Percentiles rank a stretch among this genome's conserved stretches.
Evolutionary conservation across 1,284 basidiomycete genomes (phyloP).

Genomic region (Malassezia obtusa): DNA sequence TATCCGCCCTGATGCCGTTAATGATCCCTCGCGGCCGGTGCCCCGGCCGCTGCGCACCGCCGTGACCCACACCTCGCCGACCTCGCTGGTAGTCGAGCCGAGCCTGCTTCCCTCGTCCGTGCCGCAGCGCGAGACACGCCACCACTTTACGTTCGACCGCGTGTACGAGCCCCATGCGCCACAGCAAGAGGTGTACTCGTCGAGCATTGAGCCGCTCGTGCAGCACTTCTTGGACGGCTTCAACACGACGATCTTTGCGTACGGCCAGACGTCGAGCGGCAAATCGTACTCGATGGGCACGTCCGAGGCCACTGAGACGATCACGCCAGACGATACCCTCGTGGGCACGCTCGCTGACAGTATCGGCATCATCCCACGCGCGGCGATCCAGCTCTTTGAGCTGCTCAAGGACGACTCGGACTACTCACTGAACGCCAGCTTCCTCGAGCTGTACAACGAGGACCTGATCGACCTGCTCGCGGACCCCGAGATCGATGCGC

Average conservation of each 20-base stretch:
- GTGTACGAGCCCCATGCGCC: slow-evolving; percentile 73
- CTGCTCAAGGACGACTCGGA: slow-evolving; percentile 51
- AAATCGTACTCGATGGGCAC: slow-evolving; percentile 88
- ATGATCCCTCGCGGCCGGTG: not conserved
- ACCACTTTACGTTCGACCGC: slow-evolving; percentile 83
- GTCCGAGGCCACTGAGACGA: slow-evolving; percentile 23
- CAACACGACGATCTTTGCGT: slow-evolving; percentile 94
- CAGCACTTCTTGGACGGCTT: slow-evolving; percentile 87
- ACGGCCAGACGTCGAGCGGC: slow-evolving; percentile 92
- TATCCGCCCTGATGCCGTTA: slow-evolving; percentile 11
- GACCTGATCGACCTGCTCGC: slow-evolving; percentile 49
- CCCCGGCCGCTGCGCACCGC: slow-evolving; percentile 12
- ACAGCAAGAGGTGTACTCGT: slow-evolving; percentile 73
- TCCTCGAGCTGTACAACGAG: slow-evolving; percentile 93
- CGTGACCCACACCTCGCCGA: not conserved
- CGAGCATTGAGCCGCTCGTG: slow-evolving; percentile 72
- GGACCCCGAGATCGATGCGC: slow-evolving; percentile 46
- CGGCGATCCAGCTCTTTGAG: slow-evolving; percentile 81
- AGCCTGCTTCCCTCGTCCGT: not conserved
- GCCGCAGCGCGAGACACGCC: slow-evolving; percentile 55
- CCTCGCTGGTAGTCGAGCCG: slow-evolving; percentile 8
- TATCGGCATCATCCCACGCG: slow-evolving; percentile 80
- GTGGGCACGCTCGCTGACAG: slow-evolving; percentile 28
- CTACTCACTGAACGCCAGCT: slow-evolving; percentile 37
- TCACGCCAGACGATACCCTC: slow-evolving; percentile 26